A percentile compares a stretch with the other conserved stretches of the same genome.
These are phyloP conservation scores for Fraxinus floribunda DNA, from an alignment of 305 asterid species.

Conservation along the genomic window DNA sequence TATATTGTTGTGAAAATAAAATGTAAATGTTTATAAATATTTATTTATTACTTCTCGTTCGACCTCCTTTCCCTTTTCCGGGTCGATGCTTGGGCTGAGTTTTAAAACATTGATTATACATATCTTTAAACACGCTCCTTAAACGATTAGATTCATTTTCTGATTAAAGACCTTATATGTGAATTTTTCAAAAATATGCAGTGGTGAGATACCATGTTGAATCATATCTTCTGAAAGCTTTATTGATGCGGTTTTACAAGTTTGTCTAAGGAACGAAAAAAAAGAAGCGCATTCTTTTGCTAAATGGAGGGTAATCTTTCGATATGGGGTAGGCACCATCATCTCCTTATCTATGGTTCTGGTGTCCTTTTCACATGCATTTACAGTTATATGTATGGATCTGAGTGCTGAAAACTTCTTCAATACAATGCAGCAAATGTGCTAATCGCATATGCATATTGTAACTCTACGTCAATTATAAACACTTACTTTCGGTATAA, in stretches of 20 bases:
- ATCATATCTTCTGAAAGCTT: background rate
- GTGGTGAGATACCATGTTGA: background rate
- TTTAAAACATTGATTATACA: too few relatives aligned
- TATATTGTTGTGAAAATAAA: too few relatives aligned
- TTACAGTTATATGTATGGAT: background rate
- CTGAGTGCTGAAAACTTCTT: background rate
- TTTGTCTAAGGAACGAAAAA: background rate
- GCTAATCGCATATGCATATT: background rate
- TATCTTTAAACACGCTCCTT: background rate
- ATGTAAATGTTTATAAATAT: too few relatives aligned
- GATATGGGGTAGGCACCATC: background rate
- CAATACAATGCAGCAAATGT: background rate
- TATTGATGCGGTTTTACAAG: background rate
- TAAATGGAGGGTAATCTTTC: background rate
- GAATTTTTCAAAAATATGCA: background rate
- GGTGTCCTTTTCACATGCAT: background rate
- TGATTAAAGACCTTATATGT: background rate
- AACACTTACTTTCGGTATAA: background rate
- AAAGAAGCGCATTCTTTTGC: background rate
- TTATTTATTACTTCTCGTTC: too few relatives aligned
- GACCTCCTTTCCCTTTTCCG: too few relatives aligned
- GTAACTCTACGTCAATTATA: background rate
- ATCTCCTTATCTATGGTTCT: background rate
- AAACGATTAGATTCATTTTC: background rate
- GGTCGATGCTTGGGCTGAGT: too few relatives aligned